Evolutionary conservation across 2,329 filamentous ascomycete genomes (phyloP), one percentile per base, ranked within the genome.

Genomic region (Aurifilum marmelostoma): DNA sequence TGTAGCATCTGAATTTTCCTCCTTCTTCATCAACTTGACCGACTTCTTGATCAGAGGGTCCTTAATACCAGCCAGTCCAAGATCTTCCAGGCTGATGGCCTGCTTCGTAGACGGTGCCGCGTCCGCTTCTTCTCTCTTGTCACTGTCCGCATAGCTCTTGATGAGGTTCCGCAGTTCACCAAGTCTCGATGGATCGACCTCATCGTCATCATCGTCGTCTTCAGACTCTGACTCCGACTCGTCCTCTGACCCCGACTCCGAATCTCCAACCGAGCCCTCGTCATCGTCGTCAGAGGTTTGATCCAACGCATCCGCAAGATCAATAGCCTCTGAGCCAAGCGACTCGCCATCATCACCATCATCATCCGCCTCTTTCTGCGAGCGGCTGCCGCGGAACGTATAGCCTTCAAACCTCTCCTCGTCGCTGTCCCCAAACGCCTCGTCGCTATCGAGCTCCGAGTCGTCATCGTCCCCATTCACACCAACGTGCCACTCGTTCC

Each of bases 351-450:
- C 77, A 21, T 79, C 80, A 8, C 80, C 81, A 73, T 88, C 85
- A 29, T 84, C 82, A 73, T 77, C 68, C 71, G 73, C 69, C 76
- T 73, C 64, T 78, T 81, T 70, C 66, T 78, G 79, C 2, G 79
- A 72, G 63, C 79, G 80, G 74, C 82, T 84, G 14, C 85, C 85
- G 1, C 84, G 75, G 70, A 89, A 89, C 0, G 83, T 75, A 75
- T 91, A 97, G 14, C 89, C 92, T 72, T 93, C 89, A 73, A 97
- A 97, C 72, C 86, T 87, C 77, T 97, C 94, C 75, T 96, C 90
- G 75, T 97, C 94, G 75, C 92, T 96, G 73, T 92, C 90, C 3
- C 93, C 92, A 83, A 97, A 93, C 2, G 95, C 94, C 75, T 97
- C 93, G 76, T 90, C 88, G 74, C 86, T 88, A 73, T 90, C 88